Percentiles rank a stretch among this genome's conserved stretches.
Evolutionary conservation across 2,329 filamentous ascomycete genomes (phyloP).

Genomic region (Fusarium drepaniforme): DNA sequence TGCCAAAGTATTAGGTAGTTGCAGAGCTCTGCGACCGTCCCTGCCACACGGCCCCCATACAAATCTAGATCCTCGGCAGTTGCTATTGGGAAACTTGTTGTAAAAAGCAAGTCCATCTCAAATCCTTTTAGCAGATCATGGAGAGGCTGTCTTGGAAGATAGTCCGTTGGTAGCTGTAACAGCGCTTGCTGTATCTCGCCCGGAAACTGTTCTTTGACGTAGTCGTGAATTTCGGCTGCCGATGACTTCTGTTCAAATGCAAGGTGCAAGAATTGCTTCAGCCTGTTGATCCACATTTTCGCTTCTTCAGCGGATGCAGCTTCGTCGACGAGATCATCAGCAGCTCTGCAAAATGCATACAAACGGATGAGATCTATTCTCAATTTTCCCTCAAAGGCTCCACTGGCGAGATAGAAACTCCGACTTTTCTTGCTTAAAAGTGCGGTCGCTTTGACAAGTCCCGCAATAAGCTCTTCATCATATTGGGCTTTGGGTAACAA

Average conservation of each 20-base stretch:
- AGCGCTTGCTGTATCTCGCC: conserved; percentile 64
- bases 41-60: conserved; percentile 77
- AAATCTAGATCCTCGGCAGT: conserved; percentile 69
- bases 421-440: conserved; percentile 74
- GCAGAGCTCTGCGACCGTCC: conserved; percentile 78
- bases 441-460: conserved; percentile 69
- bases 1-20: conserved; percentile 76
- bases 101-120: conserved; percentile 74
- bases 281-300: conserved; percentile 67
- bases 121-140: conserved; percentile 76
- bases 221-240: conserved; percentile 40
- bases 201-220: conserved; percentile 65
- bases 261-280: conserved; percentile 68
- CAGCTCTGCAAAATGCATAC: conserved; percentile 80
- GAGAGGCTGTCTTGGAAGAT: conserved; percentile 70
- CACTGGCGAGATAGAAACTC: conserved; percentile 80
- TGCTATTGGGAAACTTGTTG: conserved; percentile 64
- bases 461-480: conserved; percentile 68
- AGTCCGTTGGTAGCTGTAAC: conserved; percentile 67
- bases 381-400: conserved; percentile 75
- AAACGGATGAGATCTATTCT: conserved; percentile 76
- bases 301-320: conserved; percentile 65
- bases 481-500: conserved; percentile 60
- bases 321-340: conserved; percentile 80
- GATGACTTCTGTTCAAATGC: conserved; percentile 36